These are phyloP conservation scores for Yarrowia bubula DNA, from an alignment of 805 yeast genomes.

Conservation along the genomic window DNA sequence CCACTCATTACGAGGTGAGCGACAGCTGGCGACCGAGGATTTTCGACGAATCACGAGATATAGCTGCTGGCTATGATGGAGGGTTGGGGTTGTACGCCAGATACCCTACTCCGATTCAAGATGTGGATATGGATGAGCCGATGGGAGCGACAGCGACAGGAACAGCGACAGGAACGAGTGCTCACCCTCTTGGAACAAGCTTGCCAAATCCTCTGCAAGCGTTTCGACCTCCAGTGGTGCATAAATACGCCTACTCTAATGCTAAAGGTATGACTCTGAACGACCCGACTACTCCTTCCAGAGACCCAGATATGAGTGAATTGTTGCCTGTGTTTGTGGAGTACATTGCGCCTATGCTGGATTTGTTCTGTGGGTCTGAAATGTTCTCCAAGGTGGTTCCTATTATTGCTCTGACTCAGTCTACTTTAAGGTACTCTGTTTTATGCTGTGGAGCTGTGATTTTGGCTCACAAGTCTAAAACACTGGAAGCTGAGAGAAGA, in stretches of 20 bases:
- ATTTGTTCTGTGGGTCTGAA: slow-evolving; percentile 11
- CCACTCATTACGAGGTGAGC: background rate
- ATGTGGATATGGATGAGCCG: slow-evolving; percentile 10
- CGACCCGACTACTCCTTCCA: slow-evolving; percentile 2
- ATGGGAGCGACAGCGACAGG: background rate
- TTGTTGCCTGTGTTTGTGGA: slow-evolving; percentile 14
- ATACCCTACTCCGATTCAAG: background rate
- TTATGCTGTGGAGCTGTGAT: slow-evolving; percentile 14
- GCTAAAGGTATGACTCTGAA: slow-evolving; percentile 19
- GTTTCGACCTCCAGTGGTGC: background rate
- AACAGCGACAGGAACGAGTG: background rate
- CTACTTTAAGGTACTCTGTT: background rate
- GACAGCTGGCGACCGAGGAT: slow-evolving; percentile 19
- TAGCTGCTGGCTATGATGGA: slow-evolving; percentile 13
- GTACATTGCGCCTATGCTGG: slow-evolving; percentile 19
- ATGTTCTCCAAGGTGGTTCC: slow-evolving; percentile 23
- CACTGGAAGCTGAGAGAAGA: background rate
- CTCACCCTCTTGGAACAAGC: background rate
- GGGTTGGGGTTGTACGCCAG: background rate
- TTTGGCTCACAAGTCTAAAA: background rate
- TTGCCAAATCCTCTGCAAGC: slow-evolving; percentile 3
- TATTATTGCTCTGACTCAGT: slow-evolving; percentile 1
- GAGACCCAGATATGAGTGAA: slow-evolving; percentile 2
- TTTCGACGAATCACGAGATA: slow-evolving; percentile 15
- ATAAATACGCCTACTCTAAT: slow-evolving; percentile 6